Evolutionary conservation across 1,284 basidiomycete genomes (phyloP), one percentile per base, ranked within the genome.

Genomic region (Ustilago hordei): DNA sequence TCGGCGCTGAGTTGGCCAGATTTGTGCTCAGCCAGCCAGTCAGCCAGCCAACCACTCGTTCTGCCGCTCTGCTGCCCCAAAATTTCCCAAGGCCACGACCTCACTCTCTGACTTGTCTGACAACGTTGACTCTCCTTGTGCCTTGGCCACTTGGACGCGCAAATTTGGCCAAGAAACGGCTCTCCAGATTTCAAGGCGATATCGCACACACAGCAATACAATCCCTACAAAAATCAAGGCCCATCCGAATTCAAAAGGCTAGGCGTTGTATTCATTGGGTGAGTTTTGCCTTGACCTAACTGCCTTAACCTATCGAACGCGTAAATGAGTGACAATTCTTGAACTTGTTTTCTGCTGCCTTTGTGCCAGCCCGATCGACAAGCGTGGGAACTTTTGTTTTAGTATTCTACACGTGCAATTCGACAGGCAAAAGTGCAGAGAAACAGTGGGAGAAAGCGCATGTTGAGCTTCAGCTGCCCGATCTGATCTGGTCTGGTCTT

Each of bases 381-480:
- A 55, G 23, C 60, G 60, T 62, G 60, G 53, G 60, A 62, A 47
- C 53, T 62, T 62, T 62, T 62, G 8, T 13, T 48, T 62, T 62
- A 55, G 28, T 3, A 53, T 7, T 8, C 31, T 11, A n/a, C 60
- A 62, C 60, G 60, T 62, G 60, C 54, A 0, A n/a, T 8, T 9
- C n/a, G 0, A 5, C 52, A 54, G 52, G 32, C n/a, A 32, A 41
- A 28, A 31, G 17, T 4, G 43, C 36, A 38, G 36, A 38, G 36
- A 38, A 13, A 38, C 36, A 38, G 36, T 38, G 8, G 23, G 36
- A 36, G 32, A 19, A 39, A 55, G 54, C 54, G 54, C 15, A 7
- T 23, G 19, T 31, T 48, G 9, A 6, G 23, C 19, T 8, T 0
- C n/a, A 28, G 17, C 15, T 17, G 13, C 34, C 54, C 43, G 4